These are phyloP conservation scores for Naganishia vishniacii DNA, from an alignment of 768 basidiomycete genomes.

Conservation along the genomic window DNA sequence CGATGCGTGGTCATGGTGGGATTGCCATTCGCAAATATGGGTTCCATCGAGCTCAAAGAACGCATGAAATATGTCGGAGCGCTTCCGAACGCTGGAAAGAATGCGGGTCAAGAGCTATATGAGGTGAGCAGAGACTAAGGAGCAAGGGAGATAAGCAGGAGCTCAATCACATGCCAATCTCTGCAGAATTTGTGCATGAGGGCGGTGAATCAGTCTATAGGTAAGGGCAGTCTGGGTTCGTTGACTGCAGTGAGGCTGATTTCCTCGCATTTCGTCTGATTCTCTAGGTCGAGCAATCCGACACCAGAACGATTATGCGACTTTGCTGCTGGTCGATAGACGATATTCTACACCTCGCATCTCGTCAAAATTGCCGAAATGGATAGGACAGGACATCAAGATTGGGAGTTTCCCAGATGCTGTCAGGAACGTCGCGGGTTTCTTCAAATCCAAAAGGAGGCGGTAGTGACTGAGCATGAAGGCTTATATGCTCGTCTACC, in stretches of 20 bases:
- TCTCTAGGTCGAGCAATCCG: slow-evolving; percentile 79
- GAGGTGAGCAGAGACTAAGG: slow-evolving; percentile 50
- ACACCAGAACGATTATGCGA: slow-evolving; percentile 85
- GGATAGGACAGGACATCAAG: slow-evolving; percentile 67
- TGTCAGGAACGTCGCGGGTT: slow-evolving; percentile 62
- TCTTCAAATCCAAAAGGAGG: slow-evolving; percentile 59
- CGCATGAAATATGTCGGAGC: slow-evolving; percentile 78
- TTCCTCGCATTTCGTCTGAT: slow-evolving; percentile 2
- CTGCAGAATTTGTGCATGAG: slow-evolving; percentile 50
- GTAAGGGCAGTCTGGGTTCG: slow-evolving; percentile 51
- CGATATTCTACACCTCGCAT: slow-evolving; percentile 70
- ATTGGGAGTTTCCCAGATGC: slow-evolving; percentile 66
- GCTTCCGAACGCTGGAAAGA: slow-evolving; percentile 45
- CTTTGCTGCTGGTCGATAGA: slow-evolving; percentile 76
- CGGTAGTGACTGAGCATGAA: not conserved
- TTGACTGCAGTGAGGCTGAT: not conserved
- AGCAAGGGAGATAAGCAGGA: not conserved
- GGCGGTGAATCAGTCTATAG: slow-evolving; percentile 95
- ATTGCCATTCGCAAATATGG: slow-evolving; percentile 84
- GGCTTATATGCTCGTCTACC: not conserved
- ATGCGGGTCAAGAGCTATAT: slow-evolving; percentile 64
- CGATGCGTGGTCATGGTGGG: slow-evolving; percentile 82
- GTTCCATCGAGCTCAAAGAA: slow-evolving; percentile 84
- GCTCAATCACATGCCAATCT: not conserved
- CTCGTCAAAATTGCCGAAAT: slow-evolving; percentile 74